Base-by-base conservation (phyloP, 225 moss, liverwort and hornwort genomes). In the Marchantia paleacea region DNA sequence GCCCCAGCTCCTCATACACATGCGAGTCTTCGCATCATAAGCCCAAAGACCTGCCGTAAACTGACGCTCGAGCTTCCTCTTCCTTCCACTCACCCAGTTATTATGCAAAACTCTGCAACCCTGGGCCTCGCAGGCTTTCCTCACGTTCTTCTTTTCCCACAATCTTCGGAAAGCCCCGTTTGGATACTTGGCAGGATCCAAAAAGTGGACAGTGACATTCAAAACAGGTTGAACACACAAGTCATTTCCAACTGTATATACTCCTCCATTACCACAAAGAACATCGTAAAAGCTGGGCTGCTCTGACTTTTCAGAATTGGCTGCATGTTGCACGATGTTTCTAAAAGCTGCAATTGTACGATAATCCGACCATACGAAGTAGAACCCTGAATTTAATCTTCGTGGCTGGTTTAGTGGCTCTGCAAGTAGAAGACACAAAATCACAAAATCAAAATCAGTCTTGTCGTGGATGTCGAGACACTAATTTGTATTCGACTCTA, bases 281-380 rank as follows among this genome's bases (percentile, higher is more conserved):
- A 88, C 90, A 82, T 95, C 94, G 80, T 99, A 99, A 86, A 99
- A 99, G 82, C 99, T 99, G 11, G 99, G 99, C 83, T 99, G 99
- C 80, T 99, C 99, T 70, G 99, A 99, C 90, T 87, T 83, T 8
- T 86, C 66, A 9, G 99, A 95, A 22, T 78, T 30, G 18, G 87
- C 39, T 0, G 88, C 95, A 71, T 99, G 99, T 78, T 83, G 86
- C 30, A 99, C 89, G 24, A 99, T 95, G 53, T 88, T 91, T 52
- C 78, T 77, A 81, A 99, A 94, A 9, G 75, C 94, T 13, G 85
- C 84, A 54, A 99, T 82, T 0, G 90, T 99, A 14, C 80, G 87
- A 47, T 72, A 77, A 81, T 99, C 99, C 14, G 95, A 88, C 94
- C 95, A 94, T 30, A 83, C 92, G 68, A 99, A 95, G 66, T 99